phyloP scores from a whole-genome alignment of 2,329 filamentous ascomycete genomes.

The Hymenotorrendiella dingleyae region DNA sequence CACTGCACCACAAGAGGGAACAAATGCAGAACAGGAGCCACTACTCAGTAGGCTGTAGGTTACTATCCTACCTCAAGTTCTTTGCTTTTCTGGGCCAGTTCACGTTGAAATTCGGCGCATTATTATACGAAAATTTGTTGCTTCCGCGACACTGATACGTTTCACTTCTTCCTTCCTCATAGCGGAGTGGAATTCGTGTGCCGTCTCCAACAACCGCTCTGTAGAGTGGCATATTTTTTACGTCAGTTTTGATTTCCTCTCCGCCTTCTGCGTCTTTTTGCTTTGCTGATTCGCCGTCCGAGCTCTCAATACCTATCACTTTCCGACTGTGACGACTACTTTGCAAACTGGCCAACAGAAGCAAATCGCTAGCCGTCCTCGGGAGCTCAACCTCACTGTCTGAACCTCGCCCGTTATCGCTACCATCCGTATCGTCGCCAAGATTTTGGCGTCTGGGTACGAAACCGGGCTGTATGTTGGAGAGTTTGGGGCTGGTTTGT shows the following conservation, averaged over 20 bases:
- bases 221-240: not conserved
- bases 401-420: too few species aligned
- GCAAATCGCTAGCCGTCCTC: not conserved
- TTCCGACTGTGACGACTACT: too few species aligned
- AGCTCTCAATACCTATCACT: too few species aligned
- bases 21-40: not conserved
- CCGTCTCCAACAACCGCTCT: not conserved
- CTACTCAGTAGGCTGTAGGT: not conserved
- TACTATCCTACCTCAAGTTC: conserved; percentile 1
- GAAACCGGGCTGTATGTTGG: not conserved
- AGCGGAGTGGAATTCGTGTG: too few species aligned
- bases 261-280: not conserved
- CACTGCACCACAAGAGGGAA: not conserved
- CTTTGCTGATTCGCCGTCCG: too few species aligned
- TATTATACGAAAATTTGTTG: too few species aligned
- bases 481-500: not conserved
- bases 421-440: too few species aligned
- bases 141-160: too few species aligned
- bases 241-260: not conserved
- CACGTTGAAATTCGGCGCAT: not conserved
- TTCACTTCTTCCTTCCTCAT: too few species aligned
- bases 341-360: too few species aligned
- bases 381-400: too few species aligned
- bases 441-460: too few species aligned
- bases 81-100: conserved; percentile 1